Conservation (phyloP, 306 rosid species). For the Vigna trinervia region DNA sequence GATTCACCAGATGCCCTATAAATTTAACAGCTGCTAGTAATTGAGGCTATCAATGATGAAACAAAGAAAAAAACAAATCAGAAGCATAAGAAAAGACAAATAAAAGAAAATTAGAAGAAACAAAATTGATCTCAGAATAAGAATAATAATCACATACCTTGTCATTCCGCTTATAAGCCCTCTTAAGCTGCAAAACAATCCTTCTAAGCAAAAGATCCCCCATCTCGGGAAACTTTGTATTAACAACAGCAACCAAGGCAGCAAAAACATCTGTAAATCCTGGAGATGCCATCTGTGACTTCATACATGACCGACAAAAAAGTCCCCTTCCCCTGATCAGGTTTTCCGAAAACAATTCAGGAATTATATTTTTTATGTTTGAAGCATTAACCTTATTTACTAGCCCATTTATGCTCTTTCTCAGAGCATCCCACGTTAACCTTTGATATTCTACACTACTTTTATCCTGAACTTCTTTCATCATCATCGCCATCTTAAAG, state of each 20-base stretch:
- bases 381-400: conserved; percentile 96
- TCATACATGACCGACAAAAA: conserved; percentile 74
- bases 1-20: conserved; percentile 92
- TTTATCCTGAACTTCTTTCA: conserved; percentile 89
- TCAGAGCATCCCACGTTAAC: conserved; percentile 94
- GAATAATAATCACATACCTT: conserved; percentile 55
- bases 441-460: conserved; percentile 86
- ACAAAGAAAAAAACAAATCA: conserved; percentile 8
- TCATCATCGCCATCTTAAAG: conserved; percentile 92
- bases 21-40: conserved; percentile 95
- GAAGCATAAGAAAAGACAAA: background rate
- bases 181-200: conserved; percentile 87
- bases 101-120: background rate
- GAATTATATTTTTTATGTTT: conserved; percentile 84
- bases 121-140: background rate
- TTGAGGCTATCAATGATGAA: conserved; percentile 68
- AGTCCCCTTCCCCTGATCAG: conserved; percentile 10
- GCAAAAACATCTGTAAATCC: conserved; percentile 93
- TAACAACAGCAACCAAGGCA: conserved; percentile 90
- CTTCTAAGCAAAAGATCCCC: conserved; percentile 90
- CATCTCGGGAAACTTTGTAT: conserved; percentile 91
- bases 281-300: conserved; percentile 96
- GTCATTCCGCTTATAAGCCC: conserved; percentile 95
- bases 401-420: conserved; percentile 93
- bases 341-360: conserved; percentile 81